Percentiles rank a stretch among this genome's conserved stretches.
Evolutionary conservation across 345 rosid genomes (phyloP).

Genomic region (Limnanthes douglasii): DNA sequence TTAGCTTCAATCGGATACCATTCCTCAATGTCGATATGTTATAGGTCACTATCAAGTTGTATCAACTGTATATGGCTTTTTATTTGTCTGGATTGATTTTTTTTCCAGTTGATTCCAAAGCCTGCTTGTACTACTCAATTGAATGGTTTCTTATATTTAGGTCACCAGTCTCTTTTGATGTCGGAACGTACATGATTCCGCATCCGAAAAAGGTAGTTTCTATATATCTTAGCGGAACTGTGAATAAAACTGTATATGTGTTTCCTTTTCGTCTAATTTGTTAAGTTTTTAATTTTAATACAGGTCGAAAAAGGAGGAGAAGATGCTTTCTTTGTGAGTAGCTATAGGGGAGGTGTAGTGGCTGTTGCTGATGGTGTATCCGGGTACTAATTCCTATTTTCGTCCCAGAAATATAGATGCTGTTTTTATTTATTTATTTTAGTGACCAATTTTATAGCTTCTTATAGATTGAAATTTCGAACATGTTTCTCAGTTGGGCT

Average conservation of each 20-base stretch:
- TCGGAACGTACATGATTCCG: constrained; percentile 61
- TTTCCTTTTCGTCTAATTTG: background rate
- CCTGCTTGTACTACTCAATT: too few species aligned
- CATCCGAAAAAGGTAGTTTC: constrained; percentile 56
- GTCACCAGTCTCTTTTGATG: constrained; percentile 26
- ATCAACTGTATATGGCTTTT: background rate
- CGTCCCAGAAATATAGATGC: too few species aligned
- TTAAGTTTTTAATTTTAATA: background rate
- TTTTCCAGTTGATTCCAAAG: background rate
- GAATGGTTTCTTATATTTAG: too few species aligned
- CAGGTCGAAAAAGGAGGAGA: constrained; percentile 82
- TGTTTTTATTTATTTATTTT: background rate
- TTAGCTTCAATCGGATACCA: background rate
- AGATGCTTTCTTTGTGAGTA: constrained; percentile 67
- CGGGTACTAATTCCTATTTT: constrained; percentile 44
- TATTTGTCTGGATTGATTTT: background rate
- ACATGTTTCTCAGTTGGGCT: constrained; percentile 51
- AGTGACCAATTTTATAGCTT: background rate
- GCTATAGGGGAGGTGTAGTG: constrained; percentile 52
- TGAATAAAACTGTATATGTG: background rate
- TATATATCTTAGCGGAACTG: background rate
- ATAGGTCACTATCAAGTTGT: background rate
- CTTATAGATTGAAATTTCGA: background rate
- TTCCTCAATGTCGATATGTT: background rate
- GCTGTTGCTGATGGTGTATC: constrained; percentile 97